These are phyloP conservation scores for Apiospora aurea DNA, from an alignment of 2,329 filamentous ascomycete genomes.

Conservation along the genomic window DNA sequence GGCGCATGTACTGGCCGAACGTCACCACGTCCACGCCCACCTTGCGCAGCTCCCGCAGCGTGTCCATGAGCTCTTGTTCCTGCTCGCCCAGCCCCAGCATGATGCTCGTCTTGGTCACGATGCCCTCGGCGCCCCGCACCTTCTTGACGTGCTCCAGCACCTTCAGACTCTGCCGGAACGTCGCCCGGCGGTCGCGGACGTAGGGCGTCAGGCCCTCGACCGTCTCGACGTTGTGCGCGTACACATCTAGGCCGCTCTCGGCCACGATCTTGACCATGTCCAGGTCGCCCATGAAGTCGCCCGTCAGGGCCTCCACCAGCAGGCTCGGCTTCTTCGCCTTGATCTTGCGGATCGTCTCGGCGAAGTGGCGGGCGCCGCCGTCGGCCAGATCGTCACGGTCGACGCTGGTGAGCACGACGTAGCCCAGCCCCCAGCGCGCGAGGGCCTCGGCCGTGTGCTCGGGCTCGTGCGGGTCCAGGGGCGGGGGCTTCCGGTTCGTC, in stretches of 20 bases:
- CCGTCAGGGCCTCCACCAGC: constrained; percentile 84
- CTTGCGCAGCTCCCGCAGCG: constrained; percentile 80
- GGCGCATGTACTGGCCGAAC: constrained; percentile 99
- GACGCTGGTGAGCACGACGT: constrained; percentile 92
- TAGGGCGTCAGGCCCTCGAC: constrained; percentile 88
- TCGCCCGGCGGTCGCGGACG: constrained; percentile 88
- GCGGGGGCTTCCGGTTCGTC: constrained; percentile 76
- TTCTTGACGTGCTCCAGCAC: constrained; percentile 86
- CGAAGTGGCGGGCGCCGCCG: constrained; percentile 87
- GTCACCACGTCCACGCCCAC: constrained; percentile 92
- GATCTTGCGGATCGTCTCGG: constrained; percentile 92
- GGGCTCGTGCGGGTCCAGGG: constrained; percentile 93
- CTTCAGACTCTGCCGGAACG: constrained; percentile 82
- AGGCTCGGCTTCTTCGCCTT: constrained; percentile 82
- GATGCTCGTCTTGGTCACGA: constrained; percentile 98
- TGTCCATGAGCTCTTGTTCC: constrained; percentile 82
- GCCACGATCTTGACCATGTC: constrained; percentile 90
- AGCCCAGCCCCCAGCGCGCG: constrained; percentile 90
- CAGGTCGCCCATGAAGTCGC: constrained; percentile 84
- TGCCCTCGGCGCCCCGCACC: constrained; percentile 67
- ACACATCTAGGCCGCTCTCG: constrained; percentile 89
- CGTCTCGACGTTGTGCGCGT: constrained; percentile 97
- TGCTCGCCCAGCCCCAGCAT: constrained; percentile 97
- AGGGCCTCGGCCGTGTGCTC: constrained; percentile 96
- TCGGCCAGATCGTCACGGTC: constrained; percentile 93